phyloP scores from a whole-genome alignment of 257 asterid species.

The Solanum pinnatisectum region DNA sequence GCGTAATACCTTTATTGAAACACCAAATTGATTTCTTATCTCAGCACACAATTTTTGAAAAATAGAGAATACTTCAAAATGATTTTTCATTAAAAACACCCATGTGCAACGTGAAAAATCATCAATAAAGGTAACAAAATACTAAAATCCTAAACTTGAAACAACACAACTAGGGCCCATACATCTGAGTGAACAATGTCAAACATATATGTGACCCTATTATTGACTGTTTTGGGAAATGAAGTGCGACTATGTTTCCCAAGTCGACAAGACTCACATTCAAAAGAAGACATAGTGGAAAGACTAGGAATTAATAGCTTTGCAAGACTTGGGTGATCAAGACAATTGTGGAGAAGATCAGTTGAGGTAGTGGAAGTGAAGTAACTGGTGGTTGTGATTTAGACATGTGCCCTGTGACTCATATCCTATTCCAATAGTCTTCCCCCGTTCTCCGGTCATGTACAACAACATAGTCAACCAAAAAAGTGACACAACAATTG shows the following conservation, averaged over 20 bases:
- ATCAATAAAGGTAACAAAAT: too few relatives aligned
- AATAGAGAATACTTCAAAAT: too few relatives aligned
- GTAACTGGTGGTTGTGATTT: background rate
- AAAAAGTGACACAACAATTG: background rate
- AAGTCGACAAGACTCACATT: background rate
- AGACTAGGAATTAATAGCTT: background rate
- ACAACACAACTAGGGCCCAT: background rate
- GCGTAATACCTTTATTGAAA: too few relatives aligned
- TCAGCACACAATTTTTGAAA: too few relatives aligned
- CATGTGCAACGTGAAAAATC: too few relatives aligned
- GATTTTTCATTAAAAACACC: too few relatives aligned
- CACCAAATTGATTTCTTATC: too few relatives aligned
- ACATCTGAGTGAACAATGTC: background rate
- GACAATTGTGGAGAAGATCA: background rate
- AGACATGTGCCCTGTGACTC: background rate
- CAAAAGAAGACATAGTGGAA: background rate
- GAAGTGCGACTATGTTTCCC: background rate
- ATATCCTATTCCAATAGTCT: background rate
- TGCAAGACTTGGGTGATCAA: background rate
- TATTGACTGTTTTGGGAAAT: background rate
- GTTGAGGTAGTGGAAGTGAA: background rate
- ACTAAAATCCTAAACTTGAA: background rate
- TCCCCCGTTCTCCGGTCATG: background rate
- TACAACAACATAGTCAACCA: background rate
- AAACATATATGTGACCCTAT: too few relatives aligned